Percentiles rank a stretch among this genome's conserved stretches.
Conservation (phyloP, 164 flowering plant genomes). For the Stephania japonica region DNA sequence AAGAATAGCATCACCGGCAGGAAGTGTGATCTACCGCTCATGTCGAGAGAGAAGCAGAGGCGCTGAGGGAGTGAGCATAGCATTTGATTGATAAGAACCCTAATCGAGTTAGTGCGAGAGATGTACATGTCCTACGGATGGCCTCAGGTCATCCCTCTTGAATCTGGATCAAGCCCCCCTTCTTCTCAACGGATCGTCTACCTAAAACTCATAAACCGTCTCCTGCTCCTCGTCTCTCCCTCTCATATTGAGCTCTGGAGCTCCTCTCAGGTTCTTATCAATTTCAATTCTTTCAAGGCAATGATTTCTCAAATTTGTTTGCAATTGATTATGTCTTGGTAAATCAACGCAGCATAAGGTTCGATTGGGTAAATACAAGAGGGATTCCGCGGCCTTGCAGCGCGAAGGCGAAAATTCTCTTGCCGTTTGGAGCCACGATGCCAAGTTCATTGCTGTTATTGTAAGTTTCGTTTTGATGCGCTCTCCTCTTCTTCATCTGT, state of each 20-base stretch:
- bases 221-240: slow-evolving; percentile 73
- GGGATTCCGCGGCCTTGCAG: slow-evolving; percentile 61
- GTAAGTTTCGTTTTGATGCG: slow-evolving; percentile 36
- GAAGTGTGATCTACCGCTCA: no score
- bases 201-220: slow-evolving; percentile 57
- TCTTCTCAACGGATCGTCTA: slow-evolving; percentile 63
- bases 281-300: neutral
- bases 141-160: slow-evolving; percentile 96
- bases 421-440: slow-evolving; percentile 91
- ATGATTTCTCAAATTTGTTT: neutral
- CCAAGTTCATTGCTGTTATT: slow-evolving; percentile 71
- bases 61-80: no score
- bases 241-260: slow-evolving; percentile 93
- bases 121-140: slow-evolving; percentile 99
- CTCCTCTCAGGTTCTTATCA: slow-evolving; percentile 66
- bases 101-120: slow-evolving; percentile 15
- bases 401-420: slow-evolving; percentile 84
- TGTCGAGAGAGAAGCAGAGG: no score
- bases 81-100: no score
- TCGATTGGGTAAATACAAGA: slow-evolving; percentile 80
- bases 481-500: neutral
- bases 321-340: neutral
- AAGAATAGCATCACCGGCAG: no score
- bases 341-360: slow-evolving; percentile 64
- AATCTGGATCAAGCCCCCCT: slow-evolving; percentile 49